Base-by-base conservation (phyloP, 345 rosid genomes). In the Euphorbia tirucalli region DNA sequence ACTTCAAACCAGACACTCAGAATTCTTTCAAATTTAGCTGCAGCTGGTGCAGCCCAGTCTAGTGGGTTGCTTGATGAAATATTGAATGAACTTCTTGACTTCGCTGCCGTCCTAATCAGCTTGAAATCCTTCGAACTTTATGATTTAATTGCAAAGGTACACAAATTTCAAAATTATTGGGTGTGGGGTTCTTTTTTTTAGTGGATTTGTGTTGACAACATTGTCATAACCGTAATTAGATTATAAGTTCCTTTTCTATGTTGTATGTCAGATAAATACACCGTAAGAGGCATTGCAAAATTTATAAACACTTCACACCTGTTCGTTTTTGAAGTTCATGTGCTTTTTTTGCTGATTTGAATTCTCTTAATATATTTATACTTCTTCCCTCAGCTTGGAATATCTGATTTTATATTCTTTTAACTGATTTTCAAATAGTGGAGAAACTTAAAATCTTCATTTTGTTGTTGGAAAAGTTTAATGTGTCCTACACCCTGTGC, bases 21-120 rank as follows among this genome's bases (percentile, higher is more conserved):
- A 79, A 86, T 95, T 72, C 85, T 95, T 75, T 86, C 97, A 77
- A 92, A 95, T 78, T 81, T 95, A 82, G 83, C 87, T 83, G 88
- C 88, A 75, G 92, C 91, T 81, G 90, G 87, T 65, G 91, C 85
- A 59, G 83, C 85, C 57, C 83, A 69, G 63, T 83, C 91, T 50
- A 79, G 76, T 63, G 87, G 82, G 70, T 69, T 88, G 62, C 75
- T 78, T 73, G 87, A 92, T 74, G 96, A 88, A 82, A 80, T 88
- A 75, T 62, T 90, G 61, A 71, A 83, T 77, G 90, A 84, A 77
- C 84, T 95, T 80, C 85, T 92, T 70, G 88, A 89, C 73, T 95
- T 89, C 71, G 69, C 86, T 72, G 82, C 83, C 16, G 65, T 71
- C 52, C 75, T 87, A 55, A 79, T 85, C 81, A 74, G 87, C 78